Evolutionary conservation across 2,329 filamentous ascomycete genomes (phyloP), one percentile per base, ranked within the genome.

Genomic region (Rhinocladiella mackenziei): DNA sequence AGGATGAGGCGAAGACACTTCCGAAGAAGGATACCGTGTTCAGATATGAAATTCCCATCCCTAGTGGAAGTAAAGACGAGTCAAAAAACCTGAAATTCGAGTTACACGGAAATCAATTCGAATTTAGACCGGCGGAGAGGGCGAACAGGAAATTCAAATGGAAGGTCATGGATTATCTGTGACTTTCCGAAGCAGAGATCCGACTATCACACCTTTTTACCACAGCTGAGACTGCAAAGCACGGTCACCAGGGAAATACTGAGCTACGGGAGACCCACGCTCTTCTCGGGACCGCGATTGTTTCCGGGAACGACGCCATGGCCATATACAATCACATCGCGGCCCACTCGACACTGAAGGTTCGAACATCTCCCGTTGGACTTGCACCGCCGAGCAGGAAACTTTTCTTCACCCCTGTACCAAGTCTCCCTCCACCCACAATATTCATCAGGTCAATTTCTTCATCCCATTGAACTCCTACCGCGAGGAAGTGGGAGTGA

Each of bases 351-450:
- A 96, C 77, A 56, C 85, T 89, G 60, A 94, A 95, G 0, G 84
- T 78, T 54, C 86, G 76, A 15, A 91, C 66, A 22, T 51, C 55
- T 40, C 44, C 57, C 42, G 22, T 23, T 13, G 29, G 32, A 50
- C 65, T 39, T 63, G 51, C 17, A 60, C 87, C 89, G 5, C 89
- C 91, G 45, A 98, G 76, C 41, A 98, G 69, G 58, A 89, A 96
- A 0, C 87, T 86, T 67, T 98, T 98, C 74, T 98, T 98, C 14
- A 97, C 92, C 37, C 87, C 87, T 2, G 92, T 97, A 0, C 89
- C 92, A 51, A 98, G 66, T 56, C 92, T 76, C 4, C 92, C 92
- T 5, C 88, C 89, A 14, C 82, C 84, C 11, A 97, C 83, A 10
- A 98, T 71, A 55, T 95, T 86, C 55, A 96, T 75, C 59, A 97